phyloP scores from a whole-genome alignment of 2,329 filamentous ascomycete genomes.

The Colletotrichum eleusines region DNA sequence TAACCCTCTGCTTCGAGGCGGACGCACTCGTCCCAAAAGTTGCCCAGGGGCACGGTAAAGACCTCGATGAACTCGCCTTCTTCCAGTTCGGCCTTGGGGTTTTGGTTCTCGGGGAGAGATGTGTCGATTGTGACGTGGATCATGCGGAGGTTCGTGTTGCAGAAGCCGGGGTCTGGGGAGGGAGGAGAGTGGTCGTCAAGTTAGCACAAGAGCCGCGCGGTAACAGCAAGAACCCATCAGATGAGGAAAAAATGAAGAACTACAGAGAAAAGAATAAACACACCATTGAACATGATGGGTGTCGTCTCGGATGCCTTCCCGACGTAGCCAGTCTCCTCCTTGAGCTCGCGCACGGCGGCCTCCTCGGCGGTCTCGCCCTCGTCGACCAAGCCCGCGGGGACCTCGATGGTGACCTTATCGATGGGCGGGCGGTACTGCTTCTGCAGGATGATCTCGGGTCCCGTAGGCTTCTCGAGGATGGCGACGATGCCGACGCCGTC shows the following conservation, averaged over 20 bases:
- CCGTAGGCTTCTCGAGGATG: constrained; percentile 68
- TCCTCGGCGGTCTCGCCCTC: constrained; percentile 71
- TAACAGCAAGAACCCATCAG: background rate
- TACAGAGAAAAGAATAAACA: constrained; percentile 23
- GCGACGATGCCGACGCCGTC: constrained; percentile 82
- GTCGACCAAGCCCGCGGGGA: constrained; percentile 74
- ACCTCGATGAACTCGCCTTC: constrained; percentile 87
- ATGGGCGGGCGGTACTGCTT: constrained; percentile 76
- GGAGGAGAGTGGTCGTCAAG: background rate
- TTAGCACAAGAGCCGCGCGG: background rate
- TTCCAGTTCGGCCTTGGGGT: constrained; percentile 77
- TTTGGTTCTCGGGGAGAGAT: constrained; percentile 74
- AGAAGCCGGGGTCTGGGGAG: constrained; percentile 69
- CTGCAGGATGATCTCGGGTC: constrained; percentile 71
- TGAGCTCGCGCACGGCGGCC: constrained; percentile 72
- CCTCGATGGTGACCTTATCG: constrained; percentile 70
- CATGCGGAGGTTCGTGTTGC: constrained; percentile 75
- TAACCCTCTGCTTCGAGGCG: constrained; percentile 77
- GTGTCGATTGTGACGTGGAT: constrained; percentile 82
- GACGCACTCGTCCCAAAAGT: constrained; percentile 75
- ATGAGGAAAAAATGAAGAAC: background rate
- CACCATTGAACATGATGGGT: constrained; percentile 74
- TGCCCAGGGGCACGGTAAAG: constrained; percentile 74
- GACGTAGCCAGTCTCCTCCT: constrained; percentile 76
- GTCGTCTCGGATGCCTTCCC: constrained; percentile 67